phyloP scores from a whole-genome alignment of 306 rosid species.

The Leucaena leucocephala region DNA sequence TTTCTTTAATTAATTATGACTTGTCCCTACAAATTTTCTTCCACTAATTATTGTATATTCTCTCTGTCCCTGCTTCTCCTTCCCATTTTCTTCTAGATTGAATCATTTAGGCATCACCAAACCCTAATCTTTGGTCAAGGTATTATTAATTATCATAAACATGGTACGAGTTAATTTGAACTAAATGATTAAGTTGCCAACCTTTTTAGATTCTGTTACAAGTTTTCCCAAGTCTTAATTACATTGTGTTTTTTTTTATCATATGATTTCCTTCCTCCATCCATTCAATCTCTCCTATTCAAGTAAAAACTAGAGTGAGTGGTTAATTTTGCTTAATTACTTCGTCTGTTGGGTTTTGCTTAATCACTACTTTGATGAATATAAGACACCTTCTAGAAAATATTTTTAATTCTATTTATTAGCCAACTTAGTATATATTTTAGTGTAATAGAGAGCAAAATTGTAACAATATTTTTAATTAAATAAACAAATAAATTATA shows the following conservation, averaged over 20 bases:
- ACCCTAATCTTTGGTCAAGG: background rate
- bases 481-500: too few species aligned
- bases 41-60: constrained; percentile 16
- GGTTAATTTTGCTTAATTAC: background rate
- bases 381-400: background rate
- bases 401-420: too few species aligned
- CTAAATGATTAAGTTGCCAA: background rate
- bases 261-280: background rate
- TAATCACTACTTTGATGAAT: background rate
- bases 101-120: constrained; percentile 6
- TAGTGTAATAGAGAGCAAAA: too few species aligned
- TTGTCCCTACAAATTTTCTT: constrained; percentile 27
- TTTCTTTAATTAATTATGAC: constrained; percentile 13
- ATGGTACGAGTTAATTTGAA: background rate
- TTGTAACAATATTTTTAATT: too few species aligned
- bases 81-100: background rate
- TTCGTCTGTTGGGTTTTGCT: background rate
- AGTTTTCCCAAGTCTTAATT: background rate
- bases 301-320: background rate
- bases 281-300: background rate
- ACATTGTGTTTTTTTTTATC: background rate
- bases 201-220: background rate
- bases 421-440: too few species aligned
- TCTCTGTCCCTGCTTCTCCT: constrained; percentile 7
- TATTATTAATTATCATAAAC: background rate